Base-by-base conservation (phyloP, 2,329 filamentous ascomycete genomes). In the Waltergamsia citrina region DNA sequence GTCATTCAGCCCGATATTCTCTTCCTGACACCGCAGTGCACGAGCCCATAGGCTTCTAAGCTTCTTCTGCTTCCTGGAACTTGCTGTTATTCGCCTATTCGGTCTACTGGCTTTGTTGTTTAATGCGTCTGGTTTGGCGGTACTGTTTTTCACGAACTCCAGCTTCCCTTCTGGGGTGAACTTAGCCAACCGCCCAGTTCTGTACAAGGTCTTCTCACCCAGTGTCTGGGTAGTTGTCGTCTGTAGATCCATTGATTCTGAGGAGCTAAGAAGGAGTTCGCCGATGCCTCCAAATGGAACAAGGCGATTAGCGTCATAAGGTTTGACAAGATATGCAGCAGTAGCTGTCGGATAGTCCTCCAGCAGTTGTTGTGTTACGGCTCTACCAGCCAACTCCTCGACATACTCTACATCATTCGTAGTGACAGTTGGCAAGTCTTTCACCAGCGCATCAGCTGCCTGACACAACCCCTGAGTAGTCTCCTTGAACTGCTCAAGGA, bases 1-100 rank as follows among this genome's bases (percentile, higher is more conserved):
- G 43, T 76, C 67, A 9, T 74, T 64, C 2, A 67, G 51, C 2
- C 66, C 60, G 14, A 77, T 70, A 2, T 64, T 54, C 3, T 66
- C 57, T 35, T 68, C 56, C 1, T 52, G 43, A 2, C 69, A 47
- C 2, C 45, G 50, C 20, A 75, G 50, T 2, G 71, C 60, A 4
- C 56, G 56, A 22, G 61, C 57, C 70, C 71, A 77, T 10, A 70
- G 51, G 6, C 50, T 46, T 10, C 60, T 60, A 5, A 76, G 52
- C 7, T 52, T 56, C 32, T 56, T 54, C 43, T 70, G 64, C 41
- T 57, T 63, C 15, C 44, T 42, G 1, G 64, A 64, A 2, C 55
- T 59, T 1, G 54, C 56, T 1, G 58, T 58, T 3, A 64, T 51
- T 14, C 48, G 47, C 37, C 56, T 54, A 32, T 45, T 42, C 37